These are phyloP conservation scores for Amorphotheca resinae DNA, from an alignment of 495 filamentous ascomycete species.

Conservation along the genomic window DNA sequence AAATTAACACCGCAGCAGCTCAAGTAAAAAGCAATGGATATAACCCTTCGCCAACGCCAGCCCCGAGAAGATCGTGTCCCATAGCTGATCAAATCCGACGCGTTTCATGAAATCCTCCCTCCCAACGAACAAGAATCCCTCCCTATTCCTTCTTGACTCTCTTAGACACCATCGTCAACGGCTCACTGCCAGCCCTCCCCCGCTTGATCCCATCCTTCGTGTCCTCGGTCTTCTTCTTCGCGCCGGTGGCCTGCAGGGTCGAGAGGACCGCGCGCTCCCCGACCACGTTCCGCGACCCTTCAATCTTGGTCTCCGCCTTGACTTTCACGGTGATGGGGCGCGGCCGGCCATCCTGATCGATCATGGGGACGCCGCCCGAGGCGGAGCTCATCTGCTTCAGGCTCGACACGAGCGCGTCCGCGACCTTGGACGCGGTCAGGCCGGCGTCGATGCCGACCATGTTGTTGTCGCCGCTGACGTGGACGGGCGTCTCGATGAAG, in stretches of 20 bases:
- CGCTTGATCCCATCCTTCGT: slow-evolving; percentile 9
- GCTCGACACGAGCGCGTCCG: slow-evolving; percentile 11
- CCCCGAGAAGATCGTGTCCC: too few species aligned
- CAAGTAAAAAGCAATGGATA: too few species aligned
- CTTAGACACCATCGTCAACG: neutral
- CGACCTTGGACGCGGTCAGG: slow-evolving; percentile 7
- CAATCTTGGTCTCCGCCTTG: slow-evolving; percentile 14
- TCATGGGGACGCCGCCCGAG: slow-evolving; percentile 19
- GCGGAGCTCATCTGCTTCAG: slow-evolving; percentile 14
- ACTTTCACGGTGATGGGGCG: slow-evolving; percentile 18
- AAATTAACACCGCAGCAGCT: too few species aligned
- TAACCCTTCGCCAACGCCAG: too few species aligned
- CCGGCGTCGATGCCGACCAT: slow-evolving; percentile 10
- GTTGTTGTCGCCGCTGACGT: slow-evolving; percentile 20
- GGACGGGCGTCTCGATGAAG: slow-evolving; percentile 14
- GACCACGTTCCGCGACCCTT: slow-evolving; percentile 17
- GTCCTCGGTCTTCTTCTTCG: slow-evolving; percentile 10
- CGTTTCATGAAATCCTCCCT: too few species aligned
- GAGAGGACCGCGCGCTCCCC: slow-evolving; percentile 10
- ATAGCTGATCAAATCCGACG: too few species aligned
- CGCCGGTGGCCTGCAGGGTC: neutral
- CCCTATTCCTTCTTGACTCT: neutral
- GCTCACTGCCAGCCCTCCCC: slow-evolving; percentile 1
- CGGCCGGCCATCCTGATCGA: slow-evolving; percentile 21
- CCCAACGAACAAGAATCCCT: too few species aligned